These are phyloP conservation scores for Tetracladium maxilliforme DNA, from an alignment of 2,329 filamentous ascomycete genomes.

Conservation along the genomic window DNA sequence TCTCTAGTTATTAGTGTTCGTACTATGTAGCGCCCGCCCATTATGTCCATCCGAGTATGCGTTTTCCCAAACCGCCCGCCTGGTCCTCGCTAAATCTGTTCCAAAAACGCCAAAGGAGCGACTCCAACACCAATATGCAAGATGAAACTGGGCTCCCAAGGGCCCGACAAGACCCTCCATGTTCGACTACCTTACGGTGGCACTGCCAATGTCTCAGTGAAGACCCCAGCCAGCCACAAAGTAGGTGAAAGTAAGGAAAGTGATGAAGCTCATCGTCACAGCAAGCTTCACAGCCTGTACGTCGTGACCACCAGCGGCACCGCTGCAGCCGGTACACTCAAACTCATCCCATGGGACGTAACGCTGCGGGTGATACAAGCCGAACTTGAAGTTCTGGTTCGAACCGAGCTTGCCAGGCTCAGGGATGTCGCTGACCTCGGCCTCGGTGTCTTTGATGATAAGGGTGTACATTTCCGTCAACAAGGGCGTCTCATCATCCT, in stretches of 20 bases:
- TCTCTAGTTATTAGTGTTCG: too few relatives aligned
- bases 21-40: too few relatives aligned
- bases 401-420: slow-evolving; percentile 39
- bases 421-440: slow-evolving; percentile 29
- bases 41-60: too few relatives aligned
- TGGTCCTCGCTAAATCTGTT: too few relatives aligned
- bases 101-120: too few relatives aligned
- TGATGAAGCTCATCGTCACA: slow-evolving; percentile 37
- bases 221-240: slow-evolving; percentile 33
- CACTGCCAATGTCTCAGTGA: not conserved
- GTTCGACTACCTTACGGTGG: too few relatives aligned
- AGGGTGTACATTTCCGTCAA: slow-evolving; percentile 43
- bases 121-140: too few relatives aligned
- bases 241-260: slow-evolving; percentile 47
- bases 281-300: slow-evolving; percentile 32
- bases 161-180: too few relatives aligned
- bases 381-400: slow-evolving; percentile 35
- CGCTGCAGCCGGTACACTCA: slow-evolving; percentile 42
- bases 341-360: slow-evolving; percentile 34
- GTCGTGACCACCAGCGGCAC: slow-evolving; percentile 29
- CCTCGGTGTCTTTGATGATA: slow-evolving; percentile 44
- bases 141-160: too few relatives aligned
- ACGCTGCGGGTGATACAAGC: slow-evolving; percentile 35
- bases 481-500: slow-evolving; percentile 23
- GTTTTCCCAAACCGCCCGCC: too few relatives aligned